Percentiles rank a stretch among this genome's conserved stretches.
These are phyloP conservation scores for Discostella stelligera DNA, from an alignment of 352 stramenopile species.

Conservation along the genomic window DNA sequence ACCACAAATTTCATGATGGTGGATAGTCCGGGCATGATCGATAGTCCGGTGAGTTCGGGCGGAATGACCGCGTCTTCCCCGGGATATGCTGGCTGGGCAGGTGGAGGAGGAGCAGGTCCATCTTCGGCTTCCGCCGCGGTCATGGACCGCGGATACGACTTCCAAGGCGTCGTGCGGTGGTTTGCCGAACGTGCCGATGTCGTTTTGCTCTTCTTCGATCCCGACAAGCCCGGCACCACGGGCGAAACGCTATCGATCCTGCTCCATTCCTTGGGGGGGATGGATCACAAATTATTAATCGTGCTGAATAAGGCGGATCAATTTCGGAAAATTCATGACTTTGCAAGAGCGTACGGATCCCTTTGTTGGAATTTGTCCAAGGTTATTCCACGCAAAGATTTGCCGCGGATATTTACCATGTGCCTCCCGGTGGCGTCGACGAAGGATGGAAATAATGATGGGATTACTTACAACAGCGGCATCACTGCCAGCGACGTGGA, in stretches of 20 bases:
- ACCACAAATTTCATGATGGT: slow-evolving; percentile 97
- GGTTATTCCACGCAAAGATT: slow-evolving; percentile 99
- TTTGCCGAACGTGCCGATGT: slow-evolving; percentile 98
- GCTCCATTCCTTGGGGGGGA: slow-evolving; percentile 93
- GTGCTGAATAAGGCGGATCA: slow-evolving; percentile 99
- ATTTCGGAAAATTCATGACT: slow-evolving; percentile 96
- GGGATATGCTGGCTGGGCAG: slow-evolving; percentile 20
- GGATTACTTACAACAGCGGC: background rate
- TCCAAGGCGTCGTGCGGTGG: slow-evolving; percentile 95
- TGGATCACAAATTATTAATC: slow-evolving; percentile 99
- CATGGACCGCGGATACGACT: slow-evolving; percentile 95
- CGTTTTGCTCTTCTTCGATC: slow-evolving; percentile 99
- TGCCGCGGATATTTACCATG: slow-evolving; percentile 99
- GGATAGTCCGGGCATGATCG: slow-evolving; percentile 99
- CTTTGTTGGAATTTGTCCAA: slow-evolving; percentile 99
- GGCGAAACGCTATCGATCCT: slow-evolving; percentile 98
- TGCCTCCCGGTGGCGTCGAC: slow-evolving; percentile 86
- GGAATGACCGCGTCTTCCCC: slow-evolving; percentile 46
- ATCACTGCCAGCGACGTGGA: slow-evolving; percentile 1
- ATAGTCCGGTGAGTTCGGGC: slow-evolving; percentile 88
- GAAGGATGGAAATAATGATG: slow-evolving; percentile 53
- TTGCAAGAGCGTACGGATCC: slow-evolving; percentile 97
- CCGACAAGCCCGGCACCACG: slow-evolving; percentile 98
- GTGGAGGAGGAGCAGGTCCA: slow-evolving; percentile 6
- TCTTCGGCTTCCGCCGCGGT: background rate